Conservation (phyloP, 306 rosid genomes). For the Rosa multiflora region DNA sequence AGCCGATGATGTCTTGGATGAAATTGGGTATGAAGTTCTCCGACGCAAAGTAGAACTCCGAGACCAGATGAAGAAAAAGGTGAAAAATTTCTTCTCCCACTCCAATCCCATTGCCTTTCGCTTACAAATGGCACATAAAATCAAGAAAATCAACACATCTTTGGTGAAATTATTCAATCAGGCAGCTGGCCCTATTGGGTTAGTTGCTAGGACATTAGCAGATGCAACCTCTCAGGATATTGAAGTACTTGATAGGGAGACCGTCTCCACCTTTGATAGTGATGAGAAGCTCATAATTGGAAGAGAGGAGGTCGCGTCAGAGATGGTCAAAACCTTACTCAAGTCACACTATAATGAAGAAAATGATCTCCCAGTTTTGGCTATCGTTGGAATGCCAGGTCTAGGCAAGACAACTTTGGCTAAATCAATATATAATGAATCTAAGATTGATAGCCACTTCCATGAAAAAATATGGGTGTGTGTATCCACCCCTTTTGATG, state of each 20-base stretch:
- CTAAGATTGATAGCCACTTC: not conserved
- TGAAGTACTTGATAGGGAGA: not conserved
- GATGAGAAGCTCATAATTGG: not conserved
- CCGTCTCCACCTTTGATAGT: not conserved
- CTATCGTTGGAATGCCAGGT: constrained; percentile 30
- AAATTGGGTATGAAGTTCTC: no score
- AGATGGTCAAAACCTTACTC: not conserved
- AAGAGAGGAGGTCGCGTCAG: not conserved
- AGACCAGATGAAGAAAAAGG: not conserved
- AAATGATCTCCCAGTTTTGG: not conserved
- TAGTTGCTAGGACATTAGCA: constrained; percentile 8
- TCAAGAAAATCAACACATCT: not conserved
- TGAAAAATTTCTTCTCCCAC: not conserved
- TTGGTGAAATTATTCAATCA: not conserved
- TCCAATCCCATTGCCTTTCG: not conserved
- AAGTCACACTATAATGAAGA: not conserved
- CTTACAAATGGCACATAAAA: not conserved
- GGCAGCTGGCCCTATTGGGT: not conserved
- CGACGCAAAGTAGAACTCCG: constrained; percentile 14
- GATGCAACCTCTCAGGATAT: not conserved
- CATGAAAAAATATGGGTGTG: constrained; percentile 21
- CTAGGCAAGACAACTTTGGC: constrained; percentile 25
- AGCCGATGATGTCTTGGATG: no score
- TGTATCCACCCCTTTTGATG: constrained; percentile 21
- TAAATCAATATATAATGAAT: constrained; percentile 10